These are phyloP conservation scores for Logfia minima DNA, from an alignment of 129 eudicot species.

Conservation along the genomic window DNA sequence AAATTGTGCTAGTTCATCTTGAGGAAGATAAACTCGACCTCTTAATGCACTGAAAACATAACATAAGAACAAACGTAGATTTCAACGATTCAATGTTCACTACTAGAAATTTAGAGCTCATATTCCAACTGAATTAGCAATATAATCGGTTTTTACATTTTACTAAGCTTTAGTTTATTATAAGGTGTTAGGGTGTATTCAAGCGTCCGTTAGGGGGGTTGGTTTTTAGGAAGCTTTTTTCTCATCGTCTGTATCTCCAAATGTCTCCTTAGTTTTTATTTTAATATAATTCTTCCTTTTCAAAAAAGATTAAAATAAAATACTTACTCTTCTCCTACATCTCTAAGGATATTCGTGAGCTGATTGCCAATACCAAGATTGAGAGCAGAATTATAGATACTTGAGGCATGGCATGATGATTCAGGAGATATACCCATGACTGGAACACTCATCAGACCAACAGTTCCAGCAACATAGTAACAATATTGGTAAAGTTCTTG, in stretches of 20 bases:
- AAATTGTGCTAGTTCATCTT: slow-evolving; percentile 74
- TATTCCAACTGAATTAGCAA: background rate
- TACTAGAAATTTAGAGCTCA: background rate
- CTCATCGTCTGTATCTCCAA: too few species aligned
- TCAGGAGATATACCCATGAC: slow-evolving; percentile 91
- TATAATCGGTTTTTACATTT: too few species aligned
- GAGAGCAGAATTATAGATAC: slow-evolving; percentile 67
- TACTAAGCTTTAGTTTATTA: too few species aligned
- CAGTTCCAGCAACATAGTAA: slow-evolving; percentile 93
- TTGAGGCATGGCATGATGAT: slow-evolving; percentile 49
- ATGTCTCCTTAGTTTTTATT: too few species aligned
- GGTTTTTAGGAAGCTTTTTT: too few species aligned
- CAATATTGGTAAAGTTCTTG: slow-evolving; percentile 78
- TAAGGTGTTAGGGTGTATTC: too few species aligned
- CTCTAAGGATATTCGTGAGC: slow-evolving; percentile 90
- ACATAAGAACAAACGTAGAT: background rate
- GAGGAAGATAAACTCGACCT: slow-evolving; percentile 92
- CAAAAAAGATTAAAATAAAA: background rate
- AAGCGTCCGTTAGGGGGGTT: too few species aligned
- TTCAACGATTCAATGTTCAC: background rate
- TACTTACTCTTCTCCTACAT: slow-evolving; percentile 97
- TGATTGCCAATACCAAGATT: slow-evolving; percentile 90
- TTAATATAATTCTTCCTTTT: too few species aligned
- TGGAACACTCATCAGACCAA: slow-evolving; percentile 89
- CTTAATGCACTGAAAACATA: slow-evolving; percentile 54